Percentiles rank a stretch among this genome's conserved stretches.
phyloP scores from a whole-genome alignment of 371 early-diverging fungal genomes.

The Mucor ambiguus region DNA sequence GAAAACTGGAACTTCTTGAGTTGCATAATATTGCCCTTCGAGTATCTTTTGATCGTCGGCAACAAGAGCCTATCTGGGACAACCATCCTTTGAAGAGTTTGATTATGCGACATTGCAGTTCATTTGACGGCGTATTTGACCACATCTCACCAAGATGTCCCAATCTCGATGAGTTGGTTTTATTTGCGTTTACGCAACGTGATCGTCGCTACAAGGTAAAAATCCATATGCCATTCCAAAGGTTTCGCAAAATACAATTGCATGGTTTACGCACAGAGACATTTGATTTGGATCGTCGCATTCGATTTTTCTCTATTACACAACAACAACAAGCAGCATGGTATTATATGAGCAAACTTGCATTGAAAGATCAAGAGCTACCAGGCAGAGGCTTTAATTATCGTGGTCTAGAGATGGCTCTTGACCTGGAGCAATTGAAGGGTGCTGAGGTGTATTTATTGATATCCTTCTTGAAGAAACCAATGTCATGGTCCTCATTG shows the following conservation, averaged over 20 bases:
- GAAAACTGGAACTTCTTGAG: not conserved
- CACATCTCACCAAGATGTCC: slow-evolving; percentile 15
- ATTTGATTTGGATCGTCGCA: slow-evolving; percentile 17
- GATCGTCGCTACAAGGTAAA: slow-evolving; percentile 24
- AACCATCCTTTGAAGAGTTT: slow-evolving; percentile 11
- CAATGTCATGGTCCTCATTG: slow-evolving; percentile 16
- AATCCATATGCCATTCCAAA: slow-evolving; percentile 13
- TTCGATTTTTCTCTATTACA: slow-evolving; percentile 16
- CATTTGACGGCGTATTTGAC: slow-evolving; percentile 19
- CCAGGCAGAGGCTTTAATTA: not conserved
- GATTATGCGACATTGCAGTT: slow-evolving; percentile 18
- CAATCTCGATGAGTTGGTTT: not conserved
- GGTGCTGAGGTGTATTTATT: slow-evolving; percentile 3
- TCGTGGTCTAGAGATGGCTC: slow-evolving; percentile 12
- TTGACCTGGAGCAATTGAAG: not conserved
- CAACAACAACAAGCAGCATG: not conserved
- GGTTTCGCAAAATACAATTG: slow-evolving; percentile 7
- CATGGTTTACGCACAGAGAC: slow-evolving; percentile 21
- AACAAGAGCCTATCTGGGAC: not conserved
- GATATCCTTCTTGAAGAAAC: slow-evolving; percentile 4
- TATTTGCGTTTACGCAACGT: slow-evolving; percentile 18
- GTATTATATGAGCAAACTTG: slow-evolving; percentile 13
- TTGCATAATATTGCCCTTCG: slow-evolving; percentile 18
- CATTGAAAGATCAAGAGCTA: not conserved
- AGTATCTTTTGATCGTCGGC: slow-evolving; percentile 5